phyloP scores from a whole-genome alignment of 225 moss, liverwort and hornwort genomes.

The Neckera pumila region DNA sequence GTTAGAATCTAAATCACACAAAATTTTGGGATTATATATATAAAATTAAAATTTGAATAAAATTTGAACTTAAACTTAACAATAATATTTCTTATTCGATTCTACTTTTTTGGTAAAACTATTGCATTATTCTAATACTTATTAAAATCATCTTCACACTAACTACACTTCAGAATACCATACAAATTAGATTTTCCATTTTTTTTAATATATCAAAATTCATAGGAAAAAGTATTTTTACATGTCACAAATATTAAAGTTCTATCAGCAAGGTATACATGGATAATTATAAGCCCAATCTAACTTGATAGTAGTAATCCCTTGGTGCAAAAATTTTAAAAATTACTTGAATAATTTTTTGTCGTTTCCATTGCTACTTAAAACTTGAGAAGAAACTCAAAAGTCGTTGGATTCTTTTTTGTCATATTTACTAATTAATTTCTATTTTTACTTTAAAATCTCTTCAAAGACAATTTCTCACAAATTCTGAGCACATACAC shows the following conservation, averaged over 20 bases:
- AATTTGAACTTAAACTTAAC: too few species aligned
- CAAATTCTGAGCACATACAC: too few species aligned
- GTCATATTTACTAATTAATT: neutral
- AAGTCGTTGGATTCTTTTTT: neutral
- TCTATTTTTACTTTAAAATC: neutral
- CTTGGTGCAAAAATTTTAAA: neutral
- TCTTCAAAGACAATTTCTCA: neutral
- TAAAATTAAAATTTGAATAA: too few species aligned
- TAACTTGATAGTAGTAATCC: neutral
- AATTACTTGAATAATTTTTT: neutral
- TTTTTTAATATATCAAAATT: neutral
- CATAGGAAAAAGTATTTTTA: neutral
- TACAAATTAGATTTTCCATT: neutral
- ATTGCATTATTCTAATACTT: neutral
- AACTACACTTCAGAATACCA: rapidly evolving
- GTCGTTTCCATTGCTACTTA: neutral
- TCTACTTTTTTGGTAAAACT: neutral
- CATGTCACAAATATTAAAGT: neutral
- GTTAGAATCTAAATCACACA: neutral
- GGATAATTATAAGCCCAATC: neutral
- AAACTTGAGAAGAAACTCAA: neutral
- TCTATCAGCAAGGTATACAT: rapidly evolving
- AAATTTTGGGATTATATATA: neutral
- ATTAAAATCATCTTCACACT: neutral
- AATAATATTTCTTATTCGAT: neutral